These are phyloP conservation scores for Candida sanyaensis DNA, from an alignment of 1,139 yeast genomes.

Conservation along the genomic window DNA sequence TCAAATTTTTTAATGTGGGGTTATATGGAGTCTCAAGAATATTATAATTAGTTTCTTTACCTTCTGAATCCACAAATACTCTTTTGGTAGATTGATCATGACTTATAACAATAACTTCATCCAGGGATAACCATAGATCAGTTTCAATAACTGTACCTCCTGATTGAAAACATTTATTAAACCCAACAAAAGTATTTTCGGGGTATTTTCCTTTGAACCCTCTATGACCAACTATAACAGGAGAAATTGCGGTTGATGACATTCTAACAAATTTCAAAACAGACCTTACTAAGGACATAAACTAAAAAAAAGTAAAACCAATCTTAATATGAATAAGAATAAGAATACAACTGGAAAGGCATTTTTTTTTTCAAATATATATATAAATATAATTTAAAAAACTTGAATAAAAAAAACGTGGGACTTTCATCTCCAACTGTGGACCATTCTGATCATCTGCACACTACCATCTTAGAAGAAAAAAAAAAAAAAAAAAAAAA, in stretches of 20 bases:
- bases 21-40: slow-evolving; percentile 44
- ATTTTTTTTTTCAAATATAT: too few species aligned
- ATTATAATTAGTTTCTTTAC: slow-evolving; percentile 38
- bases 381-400: too few species aligned
- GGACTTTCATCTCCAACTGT: too few species aligned
- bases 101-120: slow-evolving; percentile 70
- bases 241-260: slow-evolving; percentile 15
- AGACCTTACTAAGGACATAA: not conserved
- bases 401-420: too few species aligned
- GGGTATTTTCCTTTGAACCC: slow-evolving; percentile 65
- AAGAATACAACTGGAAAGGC: too few species aligned
- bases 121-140: slow-evolving; percentile 78
- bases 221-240: slow-evolving; percentile 46
- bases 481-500: too few species aligned
- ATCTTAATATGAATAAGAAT: too few species aligned
- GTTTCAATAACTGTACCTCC: slow-evolving; percentile 81
- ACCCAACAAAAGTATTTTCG: slow-evolving; percentile 79
- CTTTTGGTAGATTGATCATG: slow-evolving; percentile 69
- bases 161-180: slow-evolving; percentile 64
- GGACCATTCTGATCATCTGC: too few species aligned
- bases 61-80: slow-evolving; percentile 54
- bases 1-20: slow-evolving; percentile 47
- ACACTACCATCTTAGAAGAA: too few species aligned
- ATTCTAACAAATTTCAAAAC: not conserved
- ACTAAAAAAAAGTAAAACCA: not conserved